A percentile compares a stretch with the other conserved stretches of the same genome.
Conservation (phyloP, 1,284 basidiomycete species). For the Ustilago shanxiensis region DNA sequence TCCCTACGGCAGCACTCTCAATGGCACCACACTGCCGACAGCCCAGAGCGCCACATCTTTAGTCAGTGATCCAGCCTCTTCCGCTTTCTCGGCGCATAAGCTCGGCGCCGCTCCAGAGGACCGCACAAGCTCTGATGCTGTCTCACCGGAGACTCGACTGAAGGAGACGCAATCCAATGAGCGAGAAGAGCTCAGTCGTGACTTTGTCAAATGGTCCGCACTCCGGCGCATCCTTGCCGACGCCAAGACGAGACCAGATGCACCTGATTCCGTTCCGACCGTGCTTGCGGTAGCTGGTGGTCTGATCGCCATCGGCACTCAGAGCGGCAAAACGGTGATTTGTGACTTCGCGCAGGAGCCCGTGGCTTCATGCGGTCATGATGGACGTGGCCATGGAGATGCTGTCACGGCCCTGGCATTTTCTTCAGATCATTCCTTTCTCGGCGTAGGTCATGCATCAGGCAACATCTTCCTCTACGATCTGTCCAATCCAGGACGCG, state of each 20-base stretch:
- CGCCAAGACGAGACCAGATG: conserved; percentile 75
- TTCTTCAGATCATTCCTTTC: conserved; percentile 91
- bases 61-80: conserved; percentile 34
- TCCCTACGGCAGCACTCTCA: conserved; percentile 32
- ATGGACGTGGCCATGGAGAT: conserved; percentile 68
- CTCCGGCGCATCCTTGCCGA: conserved; percentile 76
- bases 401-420: conserved; percentile 90
- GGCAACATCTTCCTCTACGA: conserved; percentile 92
- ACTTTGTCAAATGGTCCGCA: conserved; percentile 84
- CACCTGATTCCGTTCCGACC: conserved; percentile 77
- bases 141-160: conserved; percentile 7
- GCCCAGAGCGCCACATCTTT: conserved; percentile 31
- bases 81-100: conserved; percentile 16
- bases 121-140: neutral
- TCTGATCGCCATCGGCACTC: conserved; percentile 88
- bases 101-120: conserved; percentile 5
- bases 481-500: conserved; percentile 76
- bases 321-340: conserved; percentile 81
- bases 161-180: conserved; percentile 45
- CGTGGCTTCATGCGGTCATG: conserved; percentile 50
- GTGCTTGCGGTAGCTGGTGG: conserved; percentile 84
- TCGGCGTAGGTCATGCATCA: conserved; percentile 87
- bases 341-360: conserved; percentile 86
- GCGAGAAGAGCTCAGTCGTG: conserved; percentile 72
- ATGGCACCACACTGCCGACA: conserved; percentile 20